These are phyloP conservation scores for Fusarium newnesense DNA, from an alignment of 2,329 filamentous ascomycete genomes.

Conservation along the genomic window DNA sequence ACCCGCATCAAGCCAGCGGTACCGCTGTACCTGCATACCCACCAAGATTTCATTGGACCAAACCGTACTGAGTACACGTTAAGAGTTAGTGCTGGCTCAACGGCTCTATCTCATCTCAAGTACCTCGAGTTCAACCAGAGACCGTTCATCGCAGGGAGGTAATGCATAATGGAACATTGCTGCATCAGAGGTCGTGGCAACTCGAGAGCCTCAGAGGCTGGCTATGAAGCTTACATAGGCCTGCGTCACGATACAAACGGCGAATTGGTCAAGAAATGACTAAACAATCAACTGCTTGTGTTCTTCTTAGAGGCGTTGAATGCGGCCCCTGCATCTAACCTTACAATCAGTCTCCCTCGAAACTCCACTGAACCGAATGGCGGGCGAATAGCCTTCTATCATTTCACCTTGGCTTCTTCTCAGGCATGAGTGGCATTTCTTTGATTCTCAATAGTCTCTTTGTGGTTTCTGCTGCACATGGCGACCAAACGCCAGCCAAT, in stretches of 20 bases:
- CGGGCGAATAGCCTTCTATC: not conserved
- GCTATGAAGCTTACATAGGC: slow-evolving; percentile 1
- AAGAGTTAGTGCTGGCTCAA: slow-evolving; percentile 6
- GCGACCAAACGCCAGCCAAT: slow-evolving; percentile 39
- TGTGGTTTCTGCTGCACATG: slow-evolving; percentile 44
- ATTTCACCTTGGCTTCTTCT: not conserved
- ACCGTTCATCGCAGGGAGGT: not conserved
- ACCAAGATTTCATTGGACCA: not conserved
- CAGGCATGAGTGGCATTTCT: slow-evolving; percentile 39
- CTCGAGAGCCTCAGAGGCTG: slow-evolving; percentile 4
- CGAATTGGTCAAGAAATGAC: slow-evolving; percentile 3
- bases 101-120: not conserved
- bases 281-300: not conserved
- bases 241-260: not conserved
- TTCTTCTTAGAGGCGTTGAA: not conserved
- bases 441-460: slow-evolving; percentile 45
- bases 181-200: slow-evolving; percentile 7
- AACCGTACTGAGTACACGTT: slow-evolving; percentile 15
- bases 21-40: slow-evolving; percentile 9
- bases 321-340: not conserved
- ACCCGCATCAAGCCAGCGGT: slow-evolving; percentile 14
- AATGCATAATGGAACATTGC: not conserved
- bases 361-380: not conserved
- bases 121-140: not conserved
- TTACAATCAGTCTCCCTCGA: slow-evolving; percentile 5